phyloP scores from a whole-genome alignment of 2,329 filamentous ascomycete genomes.

The Dactylella cylindrospora region DNA sequence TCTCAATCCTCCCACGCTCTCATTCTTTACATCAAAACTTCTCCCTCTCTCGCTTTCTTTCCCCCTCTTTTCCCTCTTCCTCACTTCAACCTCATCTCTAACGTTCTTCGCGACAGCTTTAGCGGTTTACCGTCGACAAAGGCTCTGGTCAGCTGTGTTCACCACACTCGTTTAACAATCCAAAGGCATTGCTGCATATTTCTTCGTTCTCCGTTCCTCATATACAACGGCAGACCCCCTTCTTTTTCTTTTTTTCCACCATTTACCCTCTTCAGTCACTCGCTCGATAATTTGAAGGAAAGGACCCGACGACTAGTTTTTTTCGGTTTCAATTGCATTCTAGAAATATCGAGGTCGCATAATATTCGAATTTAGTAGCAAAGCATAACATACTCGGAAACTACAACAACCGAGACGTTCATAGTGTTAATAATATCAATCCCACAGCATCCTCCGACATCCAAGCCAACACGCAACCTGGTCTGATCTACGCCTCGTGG shows the following conservation, averaged over 20 bases:
- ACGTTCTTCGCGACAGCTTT: conserved; percentile 16
- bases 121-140: conserved; percentile 41
- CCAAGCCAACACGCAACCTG: conserved; percentile 10
- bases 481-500: conserved; percentile 7
- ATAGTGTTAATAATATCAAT: not conserved
- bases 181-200: conserved; percentile 23
- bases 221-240: not conserved
- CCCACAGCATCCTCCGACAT: not conserved
- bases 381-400: not conserved
- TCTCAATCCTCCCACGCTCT: too few species aligned
- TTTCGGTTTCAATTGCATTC: conserved; percentile 1
- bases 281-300: too few species aligned
- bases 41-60: not conserved
- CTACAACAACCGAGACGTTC: not conserved
- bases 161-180: conserved; percentile 39
- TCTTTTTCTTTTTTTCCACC: not conserved
- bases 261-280: conserved; percentile 7
- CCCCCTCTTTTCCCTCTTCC: conserved; percentile 1
- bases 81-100: conserved; percentile 18
- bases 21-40: conserved; percentile 1
- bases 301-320: not conserved
- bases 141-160: conserved; percentile 45
- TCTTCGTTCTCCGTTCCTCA: not conserved
- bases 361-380: not conserved
- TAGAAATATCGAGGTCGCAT: not conserved